Conservation (phyloP, 768 basidiomycete species). For the Lepiota venenata region DNA sequence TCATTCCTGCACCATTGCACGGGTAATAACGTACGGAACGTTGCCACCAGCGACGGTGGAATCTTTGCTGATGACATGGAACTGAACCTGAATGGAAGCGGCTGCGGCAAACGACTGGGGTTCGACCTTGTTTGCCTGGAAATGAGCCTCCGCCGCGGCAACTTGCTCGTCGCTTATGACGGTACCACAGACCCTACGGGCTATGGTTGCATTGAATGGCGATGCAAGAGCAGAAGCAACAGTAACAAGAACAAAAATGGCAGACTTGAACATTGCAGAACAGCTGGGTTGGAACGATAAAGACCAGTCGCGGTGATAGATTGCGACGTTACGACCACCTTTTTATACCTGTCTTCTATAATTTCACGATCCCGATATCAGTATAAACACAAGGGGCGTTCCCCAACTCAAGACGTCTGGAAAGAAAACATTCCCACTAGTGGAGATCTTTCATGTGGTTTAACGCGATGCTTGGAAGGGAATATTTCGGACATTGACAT, state of each 20-base stretch:
- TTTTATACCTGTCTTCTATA: constrained; percentile 2
- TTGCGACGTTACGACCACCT: background rate
- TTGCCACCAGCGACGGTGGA: constrained; percentile 32
- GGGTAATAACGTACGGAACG: constrained; percentile 30
- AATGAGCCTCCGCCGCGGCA: constrained; percentile 36
- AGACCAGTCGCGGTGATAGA: constrained; percentile 1
- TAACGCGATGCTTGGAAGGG: background rate
- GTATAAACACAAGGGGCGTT: background rate
- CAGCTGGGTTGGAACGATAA: background rate
- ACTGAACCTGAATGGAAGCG: constrained; percentile 21
- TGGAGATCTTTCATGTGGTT: constrained; percentile 6
- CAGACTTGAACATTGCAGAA: constrained; percentile 23
- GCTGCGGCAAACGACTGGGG: background rate
- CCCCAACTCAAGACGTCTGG: background rate
- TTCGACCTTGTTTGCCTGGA: constrained; percentile 33
- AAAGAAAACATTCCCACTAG: background rate
- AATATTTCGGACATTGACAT: background rate
- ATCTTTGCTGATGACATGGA: constrained; percentile 30
- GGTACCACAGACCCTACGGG: constrained; percentile 33
- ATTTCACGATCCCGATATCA: background rate
- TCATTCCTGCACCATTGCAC: background rate
- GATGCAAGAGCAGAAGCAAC: constrained; percentile 24
- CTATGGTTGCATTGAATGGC: constrained; percentile 21
- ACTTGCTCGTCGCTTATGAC: constrained; percentile 31
- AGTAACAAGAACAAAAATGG: constrained; percentile 25